Evolutionary conservation across 2,329 filamentous ascomycete species (phyloP), one percentile per base, ranked within the genome.

Genomic region (Sporothrix protearum): DNA sequence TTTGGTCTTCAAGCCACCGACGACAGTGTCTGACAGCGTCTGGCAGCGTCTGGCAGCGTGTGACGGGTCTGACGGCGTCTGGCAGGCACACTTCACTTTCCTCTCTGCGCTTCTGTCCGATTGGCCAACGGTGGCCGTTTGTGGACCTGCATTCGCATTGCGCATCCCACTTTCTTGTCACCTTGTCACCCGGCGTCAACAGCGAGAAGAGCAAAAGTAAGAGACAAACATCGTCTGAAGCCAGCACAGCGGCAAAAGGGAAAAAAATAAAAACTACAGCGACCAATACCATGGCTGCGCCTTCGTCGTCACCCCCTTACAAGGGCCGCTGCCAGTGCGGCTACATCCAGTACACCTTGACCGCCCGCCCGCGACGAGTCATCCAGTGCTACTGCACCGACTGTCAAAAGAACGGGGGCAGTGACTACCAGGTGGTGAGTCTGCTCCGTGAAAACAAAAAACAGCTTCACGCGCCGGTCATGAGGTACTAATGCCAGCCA

Each of bases 341-440:
- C 66, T 66, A 73, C 59, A 75, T 76, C 69, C 68, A 70, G 14
- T 76, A 73, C 69, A 71, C 71, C 22, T 71, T 75, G 47, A 73
- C 70, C 45, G 61, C 71, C 5, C 72, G 71, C 25, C 73, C 75
- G n/a, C 72, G 71, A 14, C 61, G 70, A 10, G 72, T 73, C 30
- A 59, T 74, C 25, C 61, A 75, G 70, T 76, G 75, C 73, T 51
- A 75, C 71, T 76, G 75, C 69, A 64, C 55, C 22, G 74, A 75
- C 69, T 76, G 75, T 55, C 74, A 76, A 57, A 70, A 67, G 45
- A 73, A 72, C 10, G 74, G 68, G 12, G 74, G 75, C 10, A 71
- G 73, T 42, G 63, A 71, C 22, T 73, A 72, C n/a, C 74, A 76
- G 63, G 72, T 75, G 57, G 75, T 75, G n/a, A 0, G 73, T 68